Conservation (phyloP, 306 rosid genomes). For the Parietaria judaica region DNA sequence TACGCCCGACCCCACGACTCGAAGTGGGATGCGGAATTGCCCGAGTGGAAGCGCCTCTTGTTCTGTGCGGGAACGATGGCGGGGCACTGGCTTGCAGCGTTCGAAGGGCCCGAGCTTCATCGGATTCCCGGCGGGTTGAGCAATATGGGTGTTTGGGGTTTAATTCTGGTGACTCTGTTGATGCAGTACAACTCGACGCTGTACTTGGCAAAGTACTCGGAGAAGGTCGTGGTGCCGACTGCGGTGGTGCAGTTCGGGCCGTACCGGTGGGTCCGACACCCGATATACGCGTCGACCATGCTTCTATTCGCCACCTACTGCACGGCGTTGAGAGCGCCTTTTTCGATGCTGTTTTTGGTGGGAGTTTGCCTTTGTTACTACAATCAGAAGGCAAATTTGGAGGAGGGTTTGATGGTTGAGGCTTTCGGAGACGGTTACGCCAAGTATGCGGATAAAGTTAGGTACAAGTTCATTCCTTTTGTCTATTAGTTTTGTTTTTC, state of each 20-base stretch:
- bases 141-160: constrained; percentile 59
- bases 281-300: constrained; percentile 70
- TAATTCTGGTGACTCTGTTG: constrained; percentile 50
- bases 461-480: constrained; percentile 76
- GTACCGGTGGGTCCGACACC: constrained; percentile 87
- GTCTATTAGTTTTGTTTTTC: constrained; percentile 42
- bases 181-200: constrained; percentile 80
- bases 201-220: constrained; percentile 83
- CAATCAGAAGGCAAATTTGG: constrained; percentile 69
- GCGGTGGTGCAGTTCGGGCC: constrained; percentile 94
- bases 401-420: constrained; percentile 91
- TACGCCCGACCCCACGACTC: constrained; percentile 68
- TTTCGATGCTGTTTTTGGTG: constrained; percentile 49
- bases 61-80: constrained; percentile 58
- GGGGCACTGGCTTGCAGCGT: constrained; percentile 91
- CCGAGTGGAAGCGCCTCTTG: constrained; percentile 50
- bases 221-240: constrained; percentile 79
- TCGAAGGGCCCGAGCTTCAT: constrained; percentile 91
- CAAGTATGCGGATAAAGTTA: constrained; percentile 69
- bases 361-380: constrained; percentile 71
- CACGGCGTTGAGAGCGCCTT: constrained; percentile 69
- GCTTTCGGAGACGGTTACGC: constrained; percentile 60
- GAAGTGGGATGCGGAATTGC: constrained; percentile 69
- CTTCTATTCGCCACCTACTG: constrained; percentile 66
- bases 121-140: constrained; percentile 60